Evolutionary conservation across 345 rosid species (phyloP), one percentile per base, ranked within the genome.

Genomic region (Leavenworthia alabamica): DNA sequence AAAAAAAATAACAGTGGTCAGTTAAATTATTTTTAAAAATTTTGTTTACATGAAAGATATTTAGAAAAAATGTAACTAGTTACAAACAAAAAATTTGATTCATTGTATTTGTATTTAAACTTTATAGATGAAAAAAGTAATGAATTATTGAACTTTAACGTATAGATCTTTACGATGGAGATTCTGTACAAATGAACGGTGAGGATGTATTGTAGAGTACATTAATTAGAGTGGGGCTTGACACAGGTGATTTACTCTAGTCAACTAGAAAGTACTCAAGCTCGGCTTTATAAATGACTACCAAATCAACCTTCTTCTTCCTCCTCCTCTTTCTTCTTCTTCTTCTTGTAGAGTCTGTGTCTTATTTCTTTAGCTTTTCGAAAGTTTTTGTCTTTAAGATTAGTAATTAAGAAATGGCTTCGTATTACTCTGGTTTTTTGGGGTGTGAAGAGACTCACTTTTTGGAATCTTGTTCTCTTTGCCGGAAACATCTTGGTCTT

Each of bases 391-490:
- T 16, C 10, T 3, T 44, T 17, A 1, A 7, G 41, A 36, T 27
- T 16, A 45, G 9, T 53, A 19, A 16, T 52, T 1, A 46, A 31
- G 14, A 22, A 48, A 71, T 71, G 75, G 75, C 75, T 44, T 71
- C 75, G 2, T 52, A 71, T 43, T 71, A 57, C 60, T 5, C 65
- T 8, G 15, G 61, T 1, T 56, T 42, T 27, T 64, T 58, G 2
- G 42, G 71, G 17, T 17, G 35, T 20, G 75, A 67, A 44, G 82
- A 82, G 75, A 78, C 82, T 8, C 86, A 89, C 76, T 92, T 84
- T 62, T 85, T 89, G 0, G 82, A 84, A 48, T 77, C 95, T 0
- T 92, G 97, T 47, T 81, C 74, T 66, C 87, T 86, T 27, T 92
- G 98, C 72, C 70, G 77, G 16, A 86, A 82, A 73, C 81, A 77